Evolutionary conservation across 176 grass and related monocot genomes (phyloP).

Genomic region (Triticum turgidum): DNA sequence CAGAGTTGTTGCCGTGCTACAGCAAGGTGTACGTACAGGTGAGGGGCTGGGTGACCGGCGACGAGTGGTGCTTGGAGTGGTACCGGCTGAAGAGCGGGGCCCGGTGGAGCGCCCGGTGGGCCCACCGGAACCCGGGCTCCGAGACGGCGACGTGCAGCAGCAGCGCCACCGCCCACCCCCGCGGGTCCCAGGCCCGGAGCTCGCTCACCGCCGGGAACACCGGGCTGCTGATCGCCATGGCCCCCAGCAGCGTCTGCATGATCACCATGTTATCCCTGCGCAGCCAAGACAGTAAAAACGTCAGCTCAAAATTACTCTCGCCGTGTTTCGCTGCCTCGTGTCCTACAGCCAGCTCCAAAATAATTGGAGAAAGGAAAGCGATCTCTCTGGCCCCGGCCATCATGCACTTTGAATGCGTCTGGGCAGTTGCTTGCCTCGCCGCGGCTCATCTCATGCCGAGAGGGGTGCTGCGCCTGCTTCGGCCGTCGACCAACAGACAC

Average conservation of each 20-base stretch:
- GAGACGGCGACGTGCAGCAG: conserved; percentile 64
- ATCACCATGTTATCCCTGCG: conserved; percentile 90
- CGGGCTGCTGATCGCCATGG: conserved; percentile 26
- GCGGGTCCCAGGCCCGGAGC: conserved; percentile 28
- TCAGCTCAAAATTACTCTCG: not conserved
- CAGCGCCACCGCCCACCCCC: conserved; percentile 49
- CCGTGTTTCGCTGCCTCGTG: not conserved
- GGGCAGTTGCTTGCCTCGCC: not conserved
- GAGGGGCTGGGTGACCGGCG: conserved; percentile 57
- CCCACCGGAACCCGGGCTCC: conserved; percentile 69
- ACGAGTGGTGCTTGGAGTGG: conserved; percentile 73
- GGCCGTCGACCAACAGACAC: conserved; percentile 30
- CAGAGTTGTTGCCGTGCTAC: too few species aligned
- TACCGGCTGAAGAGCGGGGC: conserved; percentile 50
- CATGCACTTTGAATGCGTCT: not conserved
- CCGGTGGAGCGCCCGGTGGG: conserved; percentile 60
- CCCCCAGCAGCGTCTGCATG: conserved; percentile 63
- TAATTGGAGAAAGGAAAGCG: not conserved
- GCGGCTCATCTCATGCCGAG: too few species aligned
- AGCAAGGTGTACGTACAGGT: conserved; percentile 37
- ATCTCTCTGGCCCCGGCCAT: not conserved
- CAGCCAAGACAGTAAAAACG: not conserved
- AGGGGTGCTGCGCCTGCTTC: not conserved
- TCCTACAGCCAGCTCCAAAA: not conserved
- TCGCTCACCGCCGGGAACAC: conserved; percentile 25